Conservation (phyloP, 2,329 filamentous ascomycete genomes). For the Rutstroemia sydowiana region DNA sequence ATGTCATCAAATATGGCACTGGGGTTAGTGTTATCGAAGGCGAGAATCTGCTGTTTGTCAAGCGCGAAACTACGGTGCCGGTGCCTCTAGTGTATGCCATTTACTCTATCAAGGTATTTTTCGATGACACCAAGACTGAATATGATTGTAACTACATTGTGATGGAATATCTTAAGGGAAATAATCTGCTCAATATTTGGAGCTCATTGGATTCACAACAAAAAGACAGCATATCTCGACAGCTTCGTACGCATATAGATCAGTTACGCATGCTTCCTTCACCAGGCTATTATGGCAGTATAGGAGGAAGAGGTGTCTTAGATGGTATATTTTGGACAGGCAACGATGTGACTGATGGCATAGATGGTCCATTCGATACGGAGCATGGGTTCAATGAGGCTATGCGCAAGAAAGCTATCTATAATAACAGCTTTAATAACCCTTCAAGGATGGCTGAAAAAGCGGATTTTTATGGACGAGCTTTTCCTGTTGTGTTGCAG, state of each 20-base stretch:
- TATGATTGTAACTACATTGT: constrained; percentile 26
- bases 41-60: constrained; percentile 30
- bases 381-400: constrained; percentile 26
- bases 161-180: constrained; percentile 28
- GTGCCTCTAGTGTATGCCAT: constrained; percentile 31
- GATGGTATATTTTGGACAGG: constrained; percentile 27
- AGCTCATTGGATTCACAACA: constrained; percentile 16
- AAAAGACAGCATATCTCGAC: constrained; percentile 21
- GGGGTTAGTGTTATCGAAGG: constrained; percentile 26
- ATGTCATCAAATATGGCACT: constrained; percentile 23
- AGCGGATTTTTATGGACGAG: constrained; percentile 24
- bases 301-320: constrained; percentile 21
- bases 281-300: constrained; percentile 25
- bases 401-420: constrained; percentile 24
- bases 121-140: constrained; percentile 8
- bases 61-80: constrained; percentile 19
- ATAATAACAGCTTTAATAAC: too few species aligned
- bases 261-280: constrained; percentile 27
- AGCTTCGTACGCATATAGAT: constrained; percentile 18
- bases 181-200: constrained; percentile 22
- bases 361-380: constrained; percentile 27
- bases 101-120: constrained; percentile 11
- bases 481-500: constrained; percentile 21
- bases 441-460: constrained; percentile 14
- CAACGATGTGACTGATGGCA: constrained; percentile 11